Evolutionary conservation across 2,329 filamentous ascomycete species (phyloP).

Genomic region (Zasmidium citrigriseum): DNA sequence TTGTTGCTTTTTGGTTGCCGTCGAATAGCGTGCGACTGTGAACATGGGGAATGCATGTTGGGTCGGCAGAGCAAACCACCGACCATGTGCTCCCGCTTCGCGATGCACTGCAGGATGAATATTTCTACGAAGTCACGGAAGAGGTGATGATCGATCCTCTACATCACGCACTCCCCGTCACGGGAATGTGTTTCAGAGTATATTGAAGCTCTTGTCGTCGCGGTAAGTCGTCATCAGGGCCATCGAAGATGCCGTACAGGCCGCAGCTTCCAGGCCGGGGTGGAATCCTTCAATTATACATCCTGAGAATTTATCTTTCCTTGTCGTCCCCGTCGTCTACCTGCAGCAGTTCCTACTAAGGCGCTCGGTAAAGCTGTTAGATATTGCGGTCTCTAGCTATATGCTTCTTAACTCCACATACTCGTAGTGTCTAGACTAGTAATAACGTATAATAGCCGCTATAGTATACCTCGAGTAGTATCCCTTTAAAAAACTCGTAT

Average conservation of each 20-base stretch:
- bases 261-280: background rate
- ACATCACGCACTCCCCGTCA: background rate
- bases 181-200: background rate
- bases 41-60: slow-evolving; percentile 7
- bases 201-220: background rate
- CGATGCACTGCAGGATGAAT: background rate
- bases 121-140: background rate
- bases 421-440: background rate
- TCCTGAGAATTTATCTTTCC: background rate
- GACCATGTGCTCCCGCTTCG: background rate
- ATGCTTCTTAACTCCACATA: background rate
- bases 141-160: background rate
- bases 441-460: background rate
- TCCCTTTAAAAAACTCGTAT: background rate
- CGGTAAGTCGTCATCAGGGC: background rate
- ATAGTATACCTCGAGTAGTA: too few relatives aligned
- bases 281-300: background rate
- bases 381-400: background rate
- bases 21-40: background rate
- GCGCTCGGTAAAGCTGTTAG: background rate
- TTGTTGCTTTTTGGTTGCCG: slow-evolving; percentile 10
- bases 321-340: background rate
- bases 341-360: background rate
- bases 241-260: background rate
- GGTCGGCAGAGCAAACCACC: background rate